phyloP scores from a whole-genome alignment of 345 rosid genomes.

The Excoecaria cochinchinensis region DNA sequence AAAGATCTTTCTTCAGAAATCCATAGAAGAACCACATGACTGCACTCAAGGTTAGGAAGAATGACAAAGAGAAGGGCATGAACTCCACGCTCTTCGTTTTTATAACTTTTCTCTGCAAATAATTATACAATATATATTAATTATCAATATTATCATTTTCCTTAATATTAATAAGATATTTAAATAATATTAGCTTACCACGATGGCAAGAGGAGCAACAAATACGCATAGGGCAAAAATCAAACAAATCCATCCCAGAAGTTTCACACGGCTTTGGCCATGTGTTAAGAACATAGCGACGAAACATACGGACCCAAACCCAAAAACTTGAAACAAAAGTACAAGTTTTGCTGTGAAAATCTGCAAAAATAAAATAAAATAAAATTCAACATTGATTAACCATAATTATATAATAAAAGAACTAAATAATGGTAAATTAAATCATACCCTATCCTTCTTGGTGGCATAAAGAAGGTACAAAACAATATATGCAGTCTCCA shows the following conservation, averaged over 20 bases:
- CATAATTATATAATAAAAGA: not conserved
- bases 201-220: conserved; percentile 77
- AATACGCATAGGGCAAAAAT: conserved; percentile 63
- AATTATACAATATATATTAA: too few species aligned
- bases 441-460: conserved; percentile 19
- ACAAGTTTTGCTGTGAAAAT: conserved; percentile 45
- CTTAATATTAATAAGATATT: not conserved
- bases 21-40: conserved; percentile 95
- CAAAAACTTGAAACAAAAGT: conserved; percentile 48
- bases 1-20: conserved; percentile 51
- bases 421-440: not conserved
- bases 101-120: conserved; percentile 75
- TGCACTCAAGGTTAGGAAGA: conserved; percentile 79
- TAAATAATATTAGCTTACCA: conserved; percentile 39
- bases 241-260: conserved; percentile 85
- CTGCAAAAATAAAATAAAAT: conserved; percentile 32
- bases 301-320: conserved; percentile 52
- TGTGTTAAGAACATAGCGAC: conserved; percentile 43
- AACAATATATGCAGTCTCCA: conserved; percentile 22
- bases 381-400: too few species aligned
- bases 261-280: conserved; percentile 36
- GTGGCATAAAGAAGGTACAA: conserved; percentile 23
- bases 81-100: conserved; percentile 78
- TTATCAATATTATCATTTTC: not conserved
- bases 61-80: conserved; percentile 72